These are phyloP conservation scores for Astragalus membranaceus DNA, from an alignment of 306 rosid genomes.

Conservation along the genomic window DNA sequence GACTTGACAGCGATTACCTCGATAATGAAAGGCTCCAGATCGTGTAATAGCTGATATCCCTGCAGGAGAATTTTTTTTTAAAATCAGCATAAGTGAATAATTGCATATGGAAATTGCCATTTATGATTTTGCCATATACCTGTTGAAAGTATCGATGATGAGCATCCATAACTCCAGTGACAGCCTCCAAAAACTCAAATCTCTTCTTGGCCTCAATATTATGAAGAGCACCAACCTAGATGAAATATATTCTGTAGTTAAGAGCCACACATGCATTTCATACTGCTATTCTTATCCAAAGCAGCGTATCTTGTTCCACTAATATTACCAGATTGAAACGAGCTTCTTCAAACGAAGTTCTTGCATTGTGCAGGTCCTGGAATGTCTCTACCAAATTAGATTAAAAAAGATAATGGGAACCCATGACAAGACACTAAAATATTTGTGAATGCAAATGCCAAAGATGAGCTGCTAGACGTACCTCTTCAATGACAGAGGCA, in stretches of 20 bases:
- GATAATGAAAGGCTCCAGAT: too few species aligned
- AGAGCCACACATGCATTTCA: slow-evolving; percentile 6
- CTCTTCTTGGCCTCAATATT: too few species aligned
- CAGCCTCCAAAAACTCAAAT: too few species aligned
- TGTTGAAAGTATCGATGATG: slow-evolving; percentile 77
- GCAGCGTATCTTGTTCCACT: slow-evolving; percentile 14
- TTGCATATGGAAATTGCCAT: background rate
- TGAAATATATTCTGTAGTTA: too few species aligned
- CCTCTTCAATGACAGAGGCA: too few species aligned
- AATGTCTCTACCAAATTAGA: slow-evolving; percentile 65
- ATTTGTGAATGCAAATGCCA: too few species aligned
- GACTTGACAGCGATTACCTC: slow-evolving; percentile 8
- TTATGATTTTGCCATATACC: slow-evolving; percentile 30
- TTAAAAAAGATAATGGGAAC: too few species aligned
- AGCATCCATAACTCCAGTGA: slow-evolving; percentile 78
- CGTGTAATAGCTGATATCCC: too few species aligned
- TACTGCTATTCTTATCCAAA: slow-evolving; percentile 7
- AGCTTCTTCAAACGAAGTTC: slow-evolving; percentile 60
- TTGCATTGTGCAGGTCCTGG: slow-evolving; percentile 73
- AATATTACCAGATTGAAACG: slow-evolving; percentile 77
- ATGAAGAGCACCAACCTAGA: too few species aligned
- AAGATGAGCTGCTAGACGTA: too few species aligned
- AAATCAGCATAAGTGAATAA: background rate
- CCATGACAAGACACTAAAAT: too few species aligned
- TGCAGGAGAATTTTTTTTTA: slow-evolving; percentile 14